phyloP scores from a whole-genome alignment of 129 eudicot genomes.

The Centaurea solstitialis region DNA sequence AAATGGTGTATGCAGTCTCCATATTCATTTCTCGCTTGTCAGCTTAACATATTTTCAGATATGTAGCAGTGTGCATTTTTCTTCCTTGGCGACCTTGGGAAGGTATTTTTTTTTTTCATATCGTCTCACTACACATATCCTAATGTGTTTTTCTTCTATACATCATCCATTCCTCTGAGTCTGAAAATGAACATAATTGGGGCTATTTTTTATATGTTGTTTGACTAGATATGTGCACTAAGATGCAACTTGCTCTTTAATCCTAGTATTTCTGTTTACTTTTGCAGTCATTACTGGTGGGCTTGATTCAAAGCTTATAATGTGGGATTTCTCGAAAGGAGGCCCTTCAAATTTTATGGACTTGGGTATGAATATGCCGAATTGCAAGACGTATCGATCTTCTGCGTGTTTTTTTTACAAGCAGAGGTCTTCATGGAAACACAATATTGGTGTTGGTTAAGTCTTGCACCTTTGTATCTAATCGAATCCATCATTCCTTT shows the following conservation, averaged over 20 bases:
- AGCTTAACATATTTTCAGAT: conserved; percentile 55
- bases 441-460: not conserved
- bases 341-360: conserved; percentile 67
- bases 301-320: conserved; percentile 81
- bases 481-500: not conserved
- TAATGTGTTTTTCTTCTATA: too few species aligned
- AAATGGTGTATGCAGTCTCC: not conserved
- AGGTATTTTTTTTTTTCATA: conserved; percentile 62
- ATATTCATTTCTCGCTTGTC: conserved; percentile 3
- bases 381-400: not conserved
- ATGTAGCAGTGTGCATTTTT: conserved; percentile 95
- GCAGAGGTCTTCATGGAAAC: not conserved
- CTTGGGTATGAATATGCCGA: conserved; percentile 56
- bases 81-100: conserved; percentile 99
- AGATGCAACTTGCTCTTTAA: too few species aligned
- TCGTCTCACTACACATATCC: too few species aligned
- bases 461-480: not conserved
- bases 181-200: too few species aligned
- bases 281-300: conserved; percentile 84
- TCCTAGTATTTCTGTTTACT: too few species aligned
- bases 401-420: not conserved
- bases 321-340: conserved; percentile 98
- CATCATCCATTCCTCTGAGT: too few species aligned
- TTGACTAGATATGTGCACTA: too few species aligned
- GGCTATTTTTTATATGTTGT: too few species aligned